Base-by-base conservation (phyloP, 1,284 basidiomycete genomes). In the Cryptococcus sp. region DNA sequence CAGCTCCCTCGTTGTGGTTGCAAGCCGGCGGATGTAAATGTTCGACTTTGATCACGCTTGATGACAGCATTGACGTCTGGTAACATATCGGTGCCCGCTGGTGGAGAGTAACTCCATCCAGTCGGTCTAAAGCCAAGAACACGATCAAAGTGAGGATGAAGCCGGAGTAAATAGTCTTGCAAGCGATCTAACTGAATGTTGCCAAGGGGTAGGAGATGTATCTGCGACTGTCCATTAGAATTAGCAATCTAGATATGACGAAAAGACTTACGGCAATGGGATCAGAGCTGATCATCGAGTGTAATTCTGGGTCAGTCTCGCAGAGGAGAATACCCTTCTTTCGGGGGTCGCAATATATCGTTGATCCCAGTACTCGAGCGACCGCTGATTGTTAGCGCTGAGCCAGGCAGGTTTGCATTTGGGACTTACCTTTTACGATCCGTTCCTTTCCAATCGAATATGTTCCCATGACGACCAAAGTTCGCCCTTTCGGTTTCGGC, bases 401-500 rank as follows among this genome's bases (percentile, higher is more conserved):
- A 42, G 11, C 31, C 28, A 28, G 28, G 28, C 0, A 21, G 46
- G 14, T 28, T 31, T 32, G 19, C 10, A 21, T 40, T 37, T n/a
- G n/a, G 13, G 50, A 48, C 65, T 41, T 51, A 86, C 89, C 91
- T 81, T 97, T 94, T 28, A 97, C 90, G 45, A 98, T 88, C 40
- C 92, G 84, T 73, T 98, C 94, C 74, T 98, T 98, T 48, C 94
- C 94, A 49, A 98, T 91, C 0, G 90, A 91, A 72, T 98, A 98
- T 0, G 94, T 97, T 11, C 93, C 94, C 23, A 98, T 83, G 41
- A 96, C 82, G 45, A 98, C 82, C n/a, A 98, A 78, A 42, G 78
- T 70, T 53, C 75, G 52, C 28, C 72, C 73, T 40, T 63, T 67
- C 31, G 59, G 59, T 39, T 63, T 67, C 11, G 57, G 55, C 53